Base-by-base conservation (phyloP, 2,329 filamentous ascomycete species). In the Aspergillus novofumigatus region DNA sequence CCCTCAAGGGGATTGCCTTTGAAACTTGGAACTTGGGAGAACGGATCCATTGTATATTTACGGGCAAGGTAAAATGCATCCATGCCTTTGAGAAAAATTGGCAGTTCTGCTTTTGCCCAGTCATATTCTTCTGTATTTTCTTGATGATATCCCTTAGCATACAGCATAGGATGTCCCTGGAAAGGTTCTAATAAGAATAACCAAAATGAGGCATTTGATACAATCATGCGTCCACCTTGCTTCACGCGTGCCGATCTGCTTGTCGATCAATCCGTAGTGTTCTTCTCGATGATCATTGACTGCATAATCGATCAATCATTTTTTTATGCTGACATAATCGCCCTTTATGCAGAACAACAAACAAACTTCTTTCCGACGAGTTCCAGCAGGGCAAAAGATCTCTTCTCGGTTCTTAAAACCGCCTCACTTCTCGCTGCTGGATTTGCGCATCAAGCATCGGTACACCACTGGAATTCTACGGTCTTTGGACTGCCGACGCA, bases 141-240 rank as follows among this genome's bases (percentile, higher is more conserved):
- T 47, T 49, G 42, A 55, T 25, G 41, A 47, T 47, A 53, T 51
- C 49, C 51, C 45, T 51, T 50, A 59, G 49, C 52, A 47, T 55
- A 57, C 44, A 14, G 52, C 54, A 54, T 54, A 51, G 57, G 49
- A 57, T 57, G 38, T 49, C 45, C 35, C 28, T 47, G 44, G 32
- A 45, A 45, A 23, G 44, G 21, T 23, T 47, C 23, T 47, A 17
- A 47, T 47, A 47, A 25, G 10, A 25, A 26, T 17, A 14, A 26
- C 7, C 41, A 44, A 21, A 20, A 44, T 11, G 41, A 44, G 21
- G 44, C 44, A 26, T 47, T 17, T 23, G 20, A 47, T n/a, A n/a
- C 44, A 26, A 11, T 44, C 41, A 38, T 44, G 5, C n/a, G 8
- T 44, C 21, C 41, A 21, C n/a, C 8, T 11, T 11, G 21, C 9